Base-by-base conservation (phyloP, 1,284 basidiomycete species). In the Lentinus polychrous region DNA sequence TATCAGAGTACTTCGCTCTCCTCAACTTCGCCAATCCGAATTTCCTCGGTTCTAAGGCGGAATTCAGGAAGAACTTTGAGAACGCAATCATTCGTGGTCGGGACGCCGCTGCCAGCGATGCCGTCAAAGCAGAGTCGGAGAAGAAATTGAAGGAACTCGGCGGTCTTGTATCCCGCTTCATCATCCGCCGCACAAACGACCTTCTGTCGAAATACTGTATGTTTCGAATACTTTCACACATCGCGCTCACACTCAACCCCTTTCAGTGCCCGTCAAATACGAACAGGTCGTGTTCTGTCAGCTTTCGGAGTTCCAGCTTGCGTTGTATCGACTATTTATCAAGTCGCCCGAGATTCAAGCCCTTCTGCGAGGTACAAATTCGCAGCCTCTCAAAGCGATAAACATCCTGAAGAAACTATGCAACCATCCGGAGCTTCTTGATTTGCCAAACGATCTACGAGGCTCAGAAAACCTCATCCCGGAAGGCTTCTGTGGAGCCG, bases 281-380 rank as follows among this genome's bases (percentile, higher is more conserved):
- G 95, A 99, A 67, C 94, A 98, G 54, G 96, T 99, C 55, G 96
- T 99, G 1, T 99, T 99, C 69, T 98, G 95, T 66, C 77, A 82
- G 42, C 80, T 94, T 12, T 94, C 93, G 1, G 75, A 86, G 2
- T 87, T 99, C 60, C 95, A 99, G 61, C 72, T 94, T 4, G 76
- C 86, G 1, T 73, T 99, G 2, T 99, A 99, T 66, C 83, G 86
- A 35, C 76, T 92, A 40, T 99, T 99, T 63, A 95, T 97, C 55
- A 86, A 86, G 2, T 96, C 94, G 6, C 93, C 94, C 8, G 92
- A 94, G 60, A 96, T 97, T 58, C 91, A 93, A 63, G 89, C 89
- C 12, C 72, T 98, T 14, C 77, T 99, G 2, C 85, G 91, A 17
- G 96, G 96, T 22, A 79, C 81, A 43, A 83, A 95, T 7, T 97